Evolutionary conservation across 2,329 filamentous ascomycete genomes (phyloP), one percentile per base, ranked within the genome.

Genomic region (Calycina marina): DNA sequence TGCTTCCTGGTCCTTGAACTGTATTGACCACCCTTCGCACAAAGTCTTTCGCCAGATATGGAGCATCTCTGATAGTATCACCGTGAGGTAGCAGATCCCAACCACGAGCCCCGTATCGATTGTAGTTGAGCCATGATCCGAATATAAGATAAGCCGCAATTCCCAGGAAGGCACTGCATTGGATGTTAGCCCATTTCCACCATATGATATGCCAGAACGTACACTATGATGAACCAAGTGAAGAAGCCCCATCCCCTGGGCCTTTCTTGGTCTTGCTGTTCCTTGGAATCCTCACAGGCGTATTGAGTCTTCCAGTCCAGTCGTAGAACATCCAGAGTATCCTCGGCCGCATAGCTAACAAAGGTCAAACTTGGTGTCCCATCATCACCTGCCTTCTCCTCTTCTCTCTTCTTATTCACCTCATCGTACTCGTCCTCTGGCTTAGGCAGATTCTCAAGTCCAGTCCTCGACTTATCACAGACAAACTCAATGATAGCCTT

Each of bases 81-180:
- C 81, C 81, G 53, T 96, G 88, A 10, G 90, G 90, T 12, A 96
- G 65, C 12, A 94, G 67, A 50, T 96, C 90, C 86, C 86, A 96
- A 36, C 90, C 90, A 27, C 88, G 71, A 32, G 88, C 86, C 29
- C 88, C 88, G 57, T 93, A 93, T 40, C 86, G 81, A 62, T 85
- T 94, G 67, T 96, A 96, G 64, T 96, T 96, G 55, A 96, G 75
- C 90, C 90, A 98, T 13, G 86, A 93, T 42, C 88, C 86, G 52
- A 96, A 96, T 55, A 96, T 93, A 43, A 98, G 76, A 60, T 96
- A 98, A 14, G 86, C 63, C 2, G 90, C 84, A 25, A 75, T 78
- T 28, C 72, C 72, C 40, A 96, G 67, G 69, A 98, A 98, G 38
- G 78, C 60, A 45, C 86, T 93, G 43, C n/a, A 14, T 12, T 12